These are phyloP conservation scores for Penicillium diatomitis DNA, from an alignment of 495 filamentous ascomycete genomes.

Conservation along the genomic window DNA sequence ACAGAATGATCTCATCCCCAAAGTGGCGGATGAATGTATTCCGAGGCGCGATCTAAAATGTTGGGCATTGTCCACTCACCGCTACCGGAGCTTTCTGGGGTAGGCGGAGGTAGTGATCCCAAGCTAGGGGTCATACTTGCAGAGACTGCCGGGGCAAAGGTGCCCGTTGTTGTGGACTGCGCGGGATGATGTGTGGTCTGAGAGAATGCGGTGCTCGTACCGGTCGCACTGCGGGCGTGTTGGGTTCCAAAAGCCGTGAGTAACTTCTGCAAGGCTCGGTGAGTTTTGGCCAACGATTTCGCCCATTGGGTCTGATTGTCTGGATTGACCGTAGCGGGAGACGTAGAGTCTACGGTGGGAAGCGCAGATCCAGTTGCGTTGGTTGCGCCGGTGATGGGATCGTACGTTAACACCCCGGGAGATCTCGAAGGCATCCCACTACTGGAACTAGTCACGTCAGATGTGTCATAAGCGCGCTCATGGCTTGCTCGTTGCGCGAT, in stretches of 20 bases:
- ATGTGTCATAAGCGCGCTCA: slow-evolving; percentile 23
- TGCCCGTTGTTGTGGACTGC: slow-evolving; percentile 2
- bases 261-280: slow-evolving; percentile 38
- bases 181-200: slow-evolving; percentile 8
- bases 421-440: slow-evolving; percentile 13
- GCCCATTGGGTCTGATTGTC: slow-evolving; percentile 41
- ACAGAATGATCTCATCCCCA: slow-evolving; percentile 21
- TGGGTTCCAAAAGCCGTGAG: slow-evolving; percentile 30
- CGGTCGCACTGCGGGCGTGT: slow-evolving; percentile 2
- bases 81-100: slow-evolving; percentile 39
- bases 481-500: slow-evolving; percentile 34
- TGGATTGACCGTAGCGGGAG: slow-evolving; percentile 17
- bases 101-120: slow-evolving; percentile 35
- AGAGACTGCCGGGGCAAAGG: slow-evolving; percentile 12
- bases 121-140: slow-evolving; percentile 29
- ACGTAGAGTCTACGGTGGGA: slow-evolving; percentile 15
- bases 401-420: slow-evolving; percentile 16
- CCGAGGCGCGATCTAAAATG: slow-evolving; percentile 36
- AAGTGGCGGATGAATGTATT: slow-evolving; percentile 41
- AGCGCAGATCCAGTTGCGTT: slow-evolving; percentile 18
- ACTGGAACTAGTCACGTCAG: slow-evolving; percentile 5
- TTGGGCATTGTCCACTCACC: slow-evolving; percentile 40
- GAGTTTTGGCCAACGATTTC: slow-evolving; percentile 37
- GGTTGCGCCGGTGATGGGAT: slow-evolving; percentile 23
- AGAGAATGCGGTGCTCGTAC: slow-evolving; percentile 3